These are phyloP conservation scores for Fomitopsis pulvina DNA, from an alignment of 768 basidiomycete genomes.

Conservation along the genomic window DNA sequence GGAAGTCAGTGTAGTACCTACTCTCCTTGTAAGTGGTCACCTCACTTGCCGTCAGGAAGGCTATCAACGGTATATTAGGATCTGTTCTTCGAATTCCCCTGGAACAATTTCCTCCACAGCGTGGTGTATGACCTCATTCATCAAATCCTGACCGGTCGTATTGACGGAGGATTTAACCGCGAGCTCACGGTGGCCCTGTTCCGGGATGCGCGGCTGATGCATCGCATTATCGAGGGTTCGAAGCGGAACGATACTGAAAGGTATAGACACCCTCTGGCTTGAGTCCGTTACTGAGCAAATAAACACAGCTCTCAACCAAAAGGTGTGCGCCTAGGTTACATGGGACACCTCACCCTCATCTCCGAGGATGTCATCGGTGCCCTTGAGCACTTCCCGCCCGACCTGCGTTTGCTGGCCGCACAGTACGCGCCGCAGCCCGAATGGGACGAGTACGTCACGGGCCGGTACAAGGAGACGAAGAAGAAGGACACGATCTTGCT, in stretches of 20 bases:
- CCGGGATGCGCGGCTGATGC: conserved; percentile 76
- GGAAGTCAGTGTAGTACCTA: conserved; percentile 64
- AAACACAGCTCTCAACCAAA: conserved; percentile 59
- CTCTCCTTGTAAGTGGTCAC: conserved; percentile 60
- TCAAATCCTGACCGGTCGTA: conserved; percentile 85
- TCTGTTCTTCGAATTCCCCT: conserved; percentile 91
- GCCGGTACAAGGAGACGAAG: conserved; percentile 82
- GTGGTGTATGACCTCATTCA: conserved; percentile 95
- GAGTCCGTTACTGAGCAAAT: neutral
- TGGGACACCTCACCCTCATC: conserved; percentile 95
- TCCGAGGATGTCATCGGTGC: conserved; percentile 92
- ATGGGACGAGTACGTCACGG: conserved; percentile 89
- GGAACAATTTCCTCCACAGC: conserved; percentile 97
- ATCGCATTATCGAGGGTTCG: conserved; percentile 85
- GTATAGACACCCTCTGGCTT: too few species aligned
- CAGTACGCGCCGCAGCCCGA: conserved; percentile 66
- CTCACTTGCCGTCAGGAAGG: neutral
- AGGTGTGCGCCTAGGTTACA: conserved; percentile 82
- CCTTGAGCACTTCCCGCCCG: conserved; percentile 80
- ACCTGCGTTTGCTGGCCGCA: conserved; percentile 59
- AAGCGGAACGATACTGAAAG: conserved; percentile 68
- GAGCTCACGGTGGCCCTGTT: conserved; percentile 82
- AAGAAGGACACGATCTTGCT: conserved; percentile 71
- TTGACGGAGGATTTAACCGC: conserved; percentile 78
- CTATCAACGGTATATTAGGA: conserved; percentile 42